A percentile compares a stretch with the other conserved stretches of the same genome.
These are phyloP conservation scores for Leishmania major DNA, from an alignment of 208 protist genomes.

Conservation along the genomic window DNA sequence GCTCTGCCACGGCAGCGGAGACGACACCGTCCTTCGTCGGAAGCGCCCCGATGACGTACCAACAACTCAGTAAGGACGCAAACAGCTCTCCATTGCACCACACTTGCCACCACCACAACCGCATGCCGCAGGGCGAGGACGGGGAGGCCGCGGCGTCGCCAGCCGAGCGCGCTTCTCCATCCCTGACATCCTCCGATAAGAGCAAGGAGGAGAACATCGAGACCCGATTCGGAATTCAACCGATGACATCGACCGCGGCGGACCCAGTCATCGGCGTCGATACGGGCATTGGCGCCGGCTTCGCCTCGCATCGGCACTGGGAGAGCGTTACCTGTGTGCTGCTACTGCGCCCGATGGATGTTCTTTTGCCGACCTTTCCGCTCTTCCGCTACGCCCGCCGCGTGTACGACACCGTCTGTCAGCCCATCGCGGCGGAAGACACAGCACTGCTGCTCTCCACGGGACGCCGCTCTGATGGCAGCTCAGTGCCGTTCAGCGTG, in stretches of 20 bases:
- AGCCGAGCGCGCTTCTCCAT: not conserved
- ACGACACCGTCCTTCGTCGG: constrained; percentile 5
- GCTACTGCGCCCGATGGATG: constrained; percentile 38
- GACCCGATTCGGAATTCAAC: constrained; percentile 1
- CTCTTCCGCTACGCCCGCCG: constrained; percentile 60
- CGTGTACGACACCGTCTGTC: constrained; percentile 18
- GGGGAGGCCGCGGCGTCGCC: constrained; percentile 3
- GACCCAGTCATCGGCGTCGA: not conserved
- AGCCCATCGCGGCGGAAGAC: constrained; percentile 22
- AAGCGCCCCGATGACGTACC: not conserved
- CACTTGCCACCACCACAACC: not conserved
- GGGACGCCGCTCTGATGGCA: constrained; percentile 20
- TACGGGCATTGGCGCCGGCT: not conserved
- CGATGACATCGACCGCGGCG: constrained; percentile 1
- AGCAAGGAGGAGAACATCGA: constrained; percentile 18
- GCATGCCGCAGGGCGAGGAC: not conserved
- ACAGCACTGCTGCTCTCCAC: constrained; percentile 26
- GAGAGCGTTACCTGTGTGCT: constrained; percentile 59
- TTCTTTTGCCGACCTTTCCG: constrained; percentile 41
- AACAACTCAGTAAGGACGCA: not conserved
- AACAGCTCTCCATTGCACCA: not conserved
- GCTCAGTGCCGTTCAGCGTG: constrained; percentile 15
- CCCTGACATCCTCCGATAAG: constrained; percentile 2
- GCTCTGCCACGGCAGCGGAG: constrained; percentile 6
- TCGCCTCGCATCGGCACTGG: constrained; percentile 37